Base-by-base conservation (phyloP, 2,329 filamentous ascomycete species). In the Metarhizium rileyi region DNA sequence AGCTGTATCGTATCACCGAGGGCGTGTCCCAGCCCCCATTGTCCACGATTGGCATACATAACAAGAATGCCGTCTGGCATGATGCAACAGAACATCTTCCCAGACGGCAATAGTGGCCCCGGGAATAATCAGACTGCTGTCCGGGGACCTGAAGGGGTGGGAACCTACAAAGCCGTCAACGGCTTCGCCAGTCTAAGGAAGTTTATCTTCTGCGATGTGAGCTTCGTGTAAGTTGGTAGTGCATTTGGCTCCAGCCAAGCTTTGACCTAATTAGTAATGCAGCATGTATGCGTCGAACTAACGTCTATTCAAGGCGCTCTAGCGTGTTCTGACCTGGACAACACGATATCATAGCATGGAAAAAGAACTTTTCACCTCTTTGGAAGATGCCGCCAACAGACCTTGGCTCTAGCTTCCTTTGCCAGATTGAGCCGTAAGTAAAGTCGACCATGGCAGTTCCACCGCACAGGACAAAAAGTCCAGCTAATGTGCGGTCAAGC, bases 361-460 rank as follows among this genome's bases (percentile, higher is more conserved):
- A 62, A 75, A 72, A 3, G 76, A 83, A 59, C 61, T 59, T n/a
- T n/a, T n/a, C n/a, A n/a, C n/a, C 22, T 66, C 63, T 2, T 64
- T 75, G 4, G 55, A 54, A 45, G 81, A 81, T 58, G 49, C 56
- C 0, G 56, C 66, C 18, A 69, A 76, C 54, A 64, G 77, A 0
- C 76, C 79, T 53, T 83, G 78, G 79, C 60, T 68, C 4, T 84
- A 79, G 79, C 71, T 81, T 63, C n/a, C 68, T 73, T 1, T 83
- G 80, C 67, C 82, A 83, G n/a, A n/a, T n/a, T 58, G 77, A 83
- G 60, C 78, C 80, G 55, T 59, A 54, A 46, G 14, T 73, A 33
- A 43, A 36, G 5, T 14, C 8, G 30, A 4, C 30, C 30, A 33
- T n/a, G n/a, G n/a, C n/a, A n/a, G n/a, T n/a, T n/a, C n/a, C n/a